phyloP scores from a whole-genome alignment of 371 early-diverging fungal genomes.

The Mucor sp. region DNA sequence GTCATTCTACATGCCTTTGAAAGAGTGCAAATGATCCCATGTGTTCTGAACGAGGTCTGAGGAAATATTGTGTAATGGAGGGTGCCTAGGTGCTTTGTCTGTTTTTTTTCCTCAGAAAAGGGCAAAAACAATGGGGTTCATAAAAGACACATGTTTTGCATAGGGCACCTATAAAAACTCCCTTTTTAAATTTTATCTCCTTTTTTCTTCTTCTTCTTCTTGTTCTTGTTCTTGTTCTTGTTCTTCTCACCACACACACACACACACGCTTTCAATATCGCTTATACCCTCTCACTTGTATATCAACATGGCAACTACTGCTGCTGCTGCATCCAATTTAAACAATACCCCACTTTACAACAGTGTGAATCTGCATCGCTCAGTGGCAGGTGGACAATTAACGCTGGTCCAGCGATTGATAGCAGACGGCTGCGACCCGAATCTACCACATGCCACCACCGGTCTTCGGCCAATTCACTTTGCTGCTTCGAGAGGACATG shows the following conservation, averaged over 20 bases:
- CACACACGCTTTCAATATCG: not conserved
- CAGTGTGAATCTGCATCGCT: conserved; percentile 5
- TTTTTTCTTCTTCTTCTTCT: not conserved
- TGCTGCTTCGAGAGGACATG: conserved; percentile 62
- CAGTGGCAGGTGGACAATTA: conserved; percentile 15
- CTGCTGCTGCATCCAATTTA: not conserved
- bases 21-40: not conserved
- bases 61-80: too few relatives aligned
- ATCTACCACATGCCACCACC: conserved; percentile 33
- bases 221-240: not conserved
- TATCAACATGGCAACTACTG: conserved; percentile 3
- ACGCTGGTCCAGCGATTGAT: conserved; percentile 9
- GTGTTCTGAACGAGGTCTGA: not conserved
- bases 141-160: not conserved
- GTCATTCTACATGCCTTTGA: too few relatives aligned
- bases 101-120: too few relatives aligned
- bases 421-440: conserved; percentile 15
- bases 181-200: conserved; percentile 2
- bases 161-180: not conserved
- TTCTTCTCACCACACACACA: not conserved
- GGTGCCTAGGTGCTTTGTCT: too few relatives aligned
- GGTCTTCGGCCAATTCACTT: conserved; percentile 63
- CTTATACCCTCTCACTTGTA: not conserved
- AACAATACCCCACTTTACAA: not conserved
- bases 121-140: too few relatives aligned